Percentiles rank a stretch among this genome's conserved stretches.
These are phyloP conservation scores for Aspergillus kassunensis DNA, from an alignment of 495 filamentous ascomycete species.

Conservation along the genomic window DNA sequence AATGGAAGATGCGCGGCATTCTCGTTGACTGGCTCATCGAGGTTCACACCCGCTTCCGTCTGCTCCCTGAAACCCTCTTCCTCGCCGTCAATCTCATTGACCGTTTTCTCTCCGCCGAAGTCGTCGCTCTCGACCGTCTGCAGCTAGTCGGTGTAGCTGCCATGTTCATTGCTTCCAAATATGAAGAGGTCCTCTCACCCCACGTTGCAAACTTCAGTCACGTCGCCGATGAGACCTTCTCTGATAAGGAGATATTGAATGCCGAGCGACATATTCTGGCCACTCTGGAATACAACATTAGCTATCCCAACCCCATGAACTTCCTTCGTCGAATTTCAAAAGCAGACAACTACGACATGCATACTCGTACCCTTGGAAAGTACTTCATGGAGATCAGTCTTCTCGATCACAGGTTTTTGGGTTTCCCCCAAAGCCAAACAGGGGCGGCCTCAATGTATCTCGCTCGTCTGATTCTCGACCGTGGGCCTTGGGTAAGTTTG, in stretches of 20 bases:
- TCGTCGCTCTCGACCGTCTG: slow-evolving; percentile 89
- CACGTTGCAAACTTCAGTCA: slow-evolving; percentile 96
- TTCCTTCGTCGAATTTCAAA: slow-evolving; percentile 97
- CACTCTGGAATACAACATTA: slow-evolving; percentile 92
- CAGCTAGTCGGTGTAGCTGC: slow-evolving; percentile 96
- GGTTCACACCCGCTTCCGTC: slow-evolving; percentile 93
- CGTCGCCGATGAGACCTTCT: slow-evolving; percentile 94
- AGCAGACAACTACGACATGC: slow-evolving; percentile 96
- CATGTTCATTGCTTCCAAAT: slow-evolving; percentile 99
- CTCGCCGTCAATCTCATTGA: slow-evolving; percentile 97
- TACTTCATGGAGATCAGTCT: slow-evolving; percentile 98
- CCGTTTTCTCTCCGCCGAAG: slow-evolving; percentile 88
- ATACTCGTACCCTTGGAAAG: slow-evolving; percentile 93
- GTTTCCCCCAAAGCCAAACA: slow-evolving; percentile 79
- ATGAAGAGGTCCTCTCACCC: slow-evolving; percentile 94
- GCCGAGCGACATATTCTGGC: slow-evolving; percentile 90
- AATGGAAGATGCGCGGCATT: slow-evolving; percentile 98
- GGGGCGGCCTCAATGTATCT: slow-evolving; percentile 94
- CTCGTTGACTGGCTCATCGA: slow-evolving; percentile 98
- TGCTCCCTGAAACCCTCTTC: slow-evolving; percentile 97
- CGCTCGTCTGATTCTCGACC: slow-evolving; percentile 79
- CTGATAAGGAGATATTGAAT: slow-evolving; percentile 93
- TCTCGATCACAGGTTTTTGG: slow-evolving; percentile 88
- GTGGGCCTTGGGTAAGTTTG: slow-evolving; percentile 79
- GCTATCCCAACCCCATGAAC: slow-evolving; percentile 99